Evolutionary conservation across 2,329 filamentous ascomycete species (phyloP).

Genomic region (Ceratocystis cubensis): DNA sequence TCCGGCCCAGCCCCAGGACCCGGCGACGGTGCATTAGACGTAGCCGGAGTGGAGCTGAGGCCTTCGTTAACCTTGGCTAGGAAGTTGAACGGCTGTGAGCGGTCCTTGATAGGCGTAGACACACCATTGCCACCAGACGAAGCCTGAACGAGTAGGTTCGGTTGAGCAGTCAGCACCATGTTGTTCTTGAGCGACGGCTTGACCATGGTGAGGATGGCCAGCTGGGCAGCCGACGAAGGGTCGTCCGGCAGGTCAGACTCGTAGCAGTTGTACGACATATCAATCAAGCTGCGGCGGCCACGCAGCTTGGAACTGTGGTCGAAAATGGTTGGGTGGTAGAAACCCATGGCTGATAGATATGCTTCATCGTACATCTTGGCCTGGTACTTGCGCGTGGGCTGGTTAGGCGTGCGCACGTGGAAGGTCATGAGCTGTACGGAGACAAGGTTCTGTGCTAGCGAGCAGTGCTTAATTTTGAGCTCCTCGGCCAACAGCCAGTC

Average conservation of each 20-base stretch:
- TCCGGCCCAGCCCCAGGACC: conserved; percentile 67
- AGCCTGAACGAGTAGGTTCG: conserved; percentile 35
- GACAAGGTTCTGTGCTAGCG: conserved; percentile 79
- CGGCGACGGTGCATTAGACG: conserved; percentile 78
- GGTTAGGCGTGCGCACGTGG: conserved; percentile 73
- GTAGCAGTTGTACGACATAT: conserved; percentile 85
- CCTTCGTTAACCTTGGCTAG: conserved; percentile 56
- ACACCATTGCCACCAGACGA: conserved; percentile 31
- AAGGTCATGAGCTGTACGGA: conserved; percentile 83
- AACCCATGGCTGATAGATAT: conserved; percentile 87
- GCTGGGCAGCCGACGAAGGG: conserved; percentile 71
- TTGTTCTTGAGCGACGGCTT: conserved; percentile 43
- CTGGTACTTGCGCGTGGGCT: conserved; percentile 81
- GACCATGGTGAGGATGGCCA: conserved; percentile 48
- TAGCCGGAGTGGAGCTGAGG: conserved; percentile 62
- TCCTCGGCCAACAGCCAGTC: conserved; percentile 92
- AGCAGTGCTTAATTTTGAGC: conserved; percentile 85
- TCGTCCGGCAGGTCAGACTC: conserved; percentile 80
- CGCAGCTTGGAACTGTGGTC: conserved; percentile 69
- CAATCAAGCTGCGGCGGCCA: conserved; percentile 67
- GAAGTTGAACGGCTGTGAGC: conserved; percentile 54
- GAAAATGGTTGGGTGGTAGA: conserved; percentile 79
- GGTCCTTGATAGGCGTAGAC: conserved; percentile 50
- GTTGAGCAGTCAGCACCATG: conserved; percentile 24
- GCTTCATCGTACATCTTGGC: conserved; percentile 98